phyloP scores from a whole-genome alignment of 306 rosid species.

The Dryas octopetala region DNA sequence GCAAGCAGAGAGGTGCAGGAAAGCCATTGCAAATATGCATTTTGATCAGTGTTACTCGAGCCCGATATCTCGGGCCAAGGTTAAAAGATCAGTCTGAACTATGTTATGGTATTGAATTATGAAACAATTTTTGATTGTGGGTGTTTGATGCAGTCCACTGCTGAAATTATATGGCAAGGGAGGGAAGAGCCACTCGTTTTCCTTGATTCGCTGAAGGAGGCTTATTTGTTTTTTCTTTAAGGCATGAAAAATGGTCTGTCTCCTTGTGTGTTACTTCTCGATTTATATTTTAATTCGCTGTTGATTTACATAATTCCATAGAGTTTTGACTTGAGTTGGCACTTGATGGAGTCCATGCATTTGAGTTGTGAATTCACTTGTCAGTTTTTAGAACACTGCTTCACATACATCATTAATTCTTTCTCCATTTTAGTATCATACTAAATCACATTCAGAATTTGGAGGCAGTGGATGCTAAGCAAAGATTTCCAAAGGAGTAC shows the following conservation, averaged over 20 bases:
- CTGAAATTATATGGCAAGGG: slow-evolving; percentile 69
- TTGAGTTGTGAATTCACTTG: too few relatives aligned
- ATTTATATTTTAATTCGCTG: neutral
- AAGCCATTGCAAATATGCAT: slow-evolving; percentile 49
- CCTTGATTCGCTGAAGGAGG: slow-evolving; percentile 66
- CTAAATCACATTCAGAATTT: slow-evolving; percentile 59
- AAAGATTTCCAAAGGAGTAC: slow-evolving; percentile 52
- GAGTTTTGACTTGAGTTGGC: too few relatives aligned
- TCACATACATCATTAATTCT: too few relatives aligned
- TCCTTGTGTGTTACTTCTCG: slow-evolving; percentile 6
- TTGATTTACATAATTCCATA: too few relatives aligned
- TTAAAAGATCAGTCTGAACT: slow-evolving; percentile 10
- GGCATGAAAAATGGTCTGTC: slow-evolving; percentile 81
- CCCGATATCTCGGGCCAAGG: slow-evolving; percentile 85
- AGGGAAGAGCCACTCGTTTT: slow-evolving; percentile 57
- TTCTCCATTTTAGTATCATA: slow-evolving; percentile 13
- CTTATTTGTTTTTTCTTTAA: slow-evolving; percentile 70
- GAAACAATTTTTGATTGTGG: slow-evolving; percentile 9
- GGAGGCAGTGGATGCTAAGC: slow-evolving; percentile 56
- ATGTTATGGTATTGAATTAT: neutral
- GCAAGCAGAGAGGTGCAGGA: slow-evolving; percentile 68
- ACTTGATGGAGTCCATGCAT: too few relatives aligned
- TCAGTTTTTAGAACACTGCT: too few relatives aligned
- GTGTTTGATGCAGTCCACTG: slow-evolving; percentile 63
- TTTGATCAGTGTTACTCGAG: slow-evolving; percentile 70